Percentiles rank a stretch among this genome's conserved stretches.
phyloP scores from a whole-genome alignment of 2,329 filamentous ascomycete genomes.

The Huntiella decipiens region DNA sequence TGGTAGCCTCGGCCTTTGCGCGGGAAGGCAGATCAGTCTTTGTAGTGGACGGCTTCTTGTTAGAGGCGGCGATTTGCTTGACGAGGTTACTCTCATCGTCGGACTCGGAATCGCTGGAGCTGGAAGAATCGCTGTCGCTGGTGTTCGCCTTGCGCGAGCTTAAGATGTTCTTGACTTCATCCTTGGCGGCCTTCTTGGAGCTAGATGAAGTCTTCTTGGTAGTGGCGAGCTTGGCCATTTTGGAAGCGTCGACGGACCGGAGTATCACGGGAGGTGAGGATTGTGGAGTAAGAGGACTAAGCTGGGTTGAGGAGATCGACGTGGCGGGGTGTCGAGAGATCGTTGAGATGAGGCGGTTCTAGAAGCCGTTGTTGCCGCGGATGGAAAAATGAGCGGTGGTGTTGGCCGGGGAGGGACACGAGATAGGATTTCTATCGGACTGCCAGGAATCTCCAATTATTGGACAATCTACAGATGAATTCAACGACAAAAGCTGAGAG shows the following conservation, averaged over 20 bases:
- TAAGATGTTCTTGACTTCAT: slow-evolving; percentile 13
- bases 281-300: not conserved
- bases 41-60: slow-evolving; percentile 8
- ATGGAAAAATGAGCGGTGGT: no score
- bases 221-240: slow-evolving; percentile 8
- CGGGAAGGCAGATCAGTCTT: slow-evolving; percentile 11
- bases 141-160: slow-evolving; percentile 11
- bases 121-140: slow-evolving; percentile 13
- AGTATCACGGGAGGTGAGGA: not conserved
- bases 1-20: slow-evolving; percentile 5
- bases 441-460: not conserved
- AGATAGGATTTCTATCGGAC: not conserved
- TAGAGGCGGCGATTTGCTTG: slow-evolving; percentile 12
- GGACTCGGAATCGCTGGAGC: slow-evolving; percentile 17
- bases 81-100: slow-evolving; percentile 12
- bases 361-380: no score
- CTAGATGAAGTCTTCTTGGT: slow-evolving; percentile 9
- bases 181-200: slow-evolving; percentile 12
- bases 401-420: no score
- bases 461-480: not conserved
- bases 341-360: no score
- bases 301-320: no score
- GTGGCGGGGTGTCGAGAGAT: no score
- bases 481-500: not conserved
- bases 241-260: not conserved